Evolutionary conservation across 2,329 filamentous ascomycete species (phyloP), one percentile per base, ranked within the genome.

Genomic region (Blastomyces gilchristii): DNA sequence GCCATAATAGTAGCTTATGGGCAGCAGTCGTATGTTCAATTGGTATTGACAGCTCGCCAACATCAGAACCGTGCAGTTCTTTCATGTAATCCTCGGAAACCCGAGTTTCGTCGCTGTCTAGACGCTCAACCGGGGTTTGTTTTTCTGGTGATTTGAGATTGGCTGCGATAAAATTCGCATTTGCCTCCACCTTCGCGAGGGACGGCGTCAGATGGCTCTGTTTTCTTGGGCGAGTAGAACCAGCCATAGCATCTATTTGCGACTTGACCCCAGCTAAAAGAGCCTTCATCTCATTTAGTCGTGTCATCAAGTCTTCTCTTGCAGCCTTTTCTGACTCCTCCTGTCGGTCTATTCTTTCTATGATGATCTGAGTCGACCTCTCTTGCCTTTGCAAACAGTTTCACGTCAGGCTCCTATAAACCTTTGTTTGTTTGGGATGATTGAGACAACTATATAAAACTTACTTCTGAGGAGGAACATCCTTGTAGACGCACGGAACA

Each of bases 11-110:
- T 22, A 97, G 79, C 66, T 91, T 84, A 60, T 94, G 90, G 0
- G 91, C 91, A n/a, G 91, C 85, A 0, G 92, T 97, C 0, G 90
- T 95, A 71, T 97, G 93, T 68, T 96, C 90, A 37, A 87, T 84
- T 0, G 91, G 89, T 63, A 96, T 89, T 1, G 88, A 84, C 16
- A 89, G 83, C 67, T 86, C 82, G 57, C 85, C 85, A 37, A 74
- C 73, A 39, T 76, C 72, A 11, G 59, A 0, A 82, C 82, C 14
- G 76, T 77, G 7, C 83, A 81, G 12, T 60, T 62, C 80, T 16
- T 67, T 71, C 67, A 62, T 68, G 67, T 58, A 9, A 9, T 25
- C 49, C 16, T 61, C 47, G 3, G 34, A 8, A 6, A 16, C 9
- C 31, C 25, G 43, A 22, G 34, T 11, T 49, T 50, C 58, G 31